phyloP scores from a whole-genome alignment of 2,329 filamentous ascomycete genomes.

The Byssothecium circinans region DNA sequence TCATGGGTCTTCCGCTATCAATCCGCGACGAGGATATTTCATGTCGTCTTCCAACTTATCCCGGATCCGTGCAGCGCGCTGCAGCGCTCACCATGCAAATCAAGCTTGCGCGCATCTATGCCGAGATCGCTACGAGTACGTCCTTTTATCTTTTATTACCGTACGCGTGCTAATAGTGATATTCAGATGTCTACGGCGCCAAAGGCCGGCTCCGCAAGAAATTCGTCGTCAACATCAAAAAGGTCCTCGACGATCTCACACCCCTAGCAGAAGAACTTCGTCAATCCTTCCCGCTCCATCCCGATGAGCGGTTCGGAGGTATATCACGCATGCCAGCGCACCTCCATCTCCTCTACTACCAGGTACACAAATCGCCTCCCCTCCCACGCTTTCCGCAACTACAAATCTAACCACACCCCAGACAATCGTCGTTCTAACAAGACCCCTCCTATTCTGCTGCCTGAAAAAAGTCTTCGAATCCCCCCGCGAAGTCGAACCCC shows the following conservation, averaged over 20 bases:
- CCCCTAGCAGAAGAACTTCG: slow-evolving; percentile 46
- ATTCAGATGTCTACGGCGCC: slow-evolving; percentile 48
- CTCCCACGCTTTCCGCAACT: too few species aligned
- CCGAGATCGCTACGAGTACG: slow-evolving; percentile 50
- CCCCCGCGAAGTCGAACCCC: slow-evolving; percentile 29
- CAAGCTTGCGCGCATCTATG: slow-evolving; percentile 49
- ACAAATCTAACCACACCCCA: too few species aligned
- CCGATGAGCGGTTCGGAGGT: slow-evolving; percentile 42
- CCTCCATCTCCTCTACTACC: slow-evolving; percentile 41
- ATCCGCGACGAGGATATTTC: slow-evolving; percentile 56
- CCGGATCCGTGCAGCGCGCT: slow-evolving; percentile 43
- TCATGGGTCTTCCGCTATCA: slow-evolving; percentile 56
- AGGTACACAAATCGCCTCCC: slow-evolving; percentile 38
- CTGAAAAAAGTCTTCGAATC: slow-evolving; percentile 41
- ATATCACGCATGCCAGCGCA: slow-evolving; percentile 49
- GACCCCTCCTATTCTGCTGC: slow-evolving; percentile 50
- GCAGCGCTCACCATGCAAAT: slow-evolving; percentile 51
- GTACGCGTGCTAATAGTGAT: neutral
- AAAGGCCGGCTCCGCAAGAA: slow-evolving; percentile 51
- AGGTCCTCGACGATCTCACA: slow-evolving; percentile 45
- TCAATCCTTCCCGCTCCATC: slow-evolving; percentile 41
- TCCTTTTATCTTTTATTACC: neutral
- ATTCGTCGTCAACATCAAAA: slow-evolving; percentile 42
- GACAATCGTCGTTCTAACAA: slow-evolving; percentile 47
- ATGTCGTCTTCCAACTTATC: slow-evolving; percentile 50